Evolutionary conservation across 140 eudicot genomes (phyloP).

Genomic region (Cichorium intybus): DNA sequence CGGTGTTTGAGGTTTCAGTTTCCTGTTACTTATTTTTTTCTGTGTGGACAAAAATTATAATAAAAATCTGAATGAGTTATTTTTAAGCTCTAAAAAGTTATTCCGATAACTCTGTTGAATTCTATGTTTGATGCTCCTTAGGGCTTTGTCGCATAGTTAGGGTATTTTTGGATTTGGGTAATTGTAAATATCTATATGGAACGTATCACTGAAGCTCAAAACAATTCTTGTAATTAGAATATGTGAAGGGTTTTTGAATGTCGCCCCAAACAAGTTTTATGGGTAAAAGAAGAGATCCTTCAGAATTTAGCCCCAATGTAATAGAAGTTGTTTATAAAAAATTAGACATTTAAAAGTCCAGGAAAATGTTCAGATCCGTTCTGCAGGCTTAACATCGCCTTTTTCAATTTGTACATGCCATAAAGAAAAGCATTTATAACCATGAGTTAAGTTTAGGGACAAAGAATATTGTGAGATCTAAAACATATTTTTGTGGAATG

Average conservation of each 20-base stretch:
- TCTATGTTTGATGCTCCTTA: neutral
- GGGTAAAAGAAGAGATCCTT: neutral
- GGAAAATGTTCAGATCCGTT: too few species aligned
- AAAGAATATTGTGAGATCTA: conserved; percentile 1
- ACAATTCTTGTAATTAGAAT: too few species aligned
- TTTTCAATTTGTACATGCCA: too few species aligned
- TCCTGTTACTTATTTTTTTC: neutral
- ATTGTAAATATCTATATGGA: neutral
- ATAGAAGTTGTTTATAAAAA: too few species aligned
- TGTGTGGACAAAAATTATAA: neutral
- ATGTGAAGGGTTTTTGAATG: neutral
- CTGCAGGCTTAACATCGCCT: too few species aligned
- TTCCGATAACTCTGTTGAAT: neutral
- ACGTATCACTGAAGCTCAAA: too few species aligned
- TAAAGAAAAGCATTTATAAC: too few species aligned
- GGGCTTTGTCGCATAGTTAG: conserved; percentile 4
- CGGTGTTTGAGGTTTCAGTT: neutral
- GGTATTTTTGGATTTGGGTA: neutral
- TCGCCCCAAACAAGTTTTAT: neutral
- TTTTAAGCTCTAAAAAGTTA: neutral
- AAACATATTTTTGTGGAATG: neutral
- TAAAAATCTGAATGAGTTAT: neutral
- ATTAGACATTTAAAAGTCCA: neutral
- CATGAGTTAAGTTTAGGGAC: neutral
- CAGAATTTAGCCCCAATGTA: neutral